These are phyloP conservation scores for Chrysanthemum makinoi DNA, from an alignment of 129 eudicot species.

Conservation along the genomic window DNA sequence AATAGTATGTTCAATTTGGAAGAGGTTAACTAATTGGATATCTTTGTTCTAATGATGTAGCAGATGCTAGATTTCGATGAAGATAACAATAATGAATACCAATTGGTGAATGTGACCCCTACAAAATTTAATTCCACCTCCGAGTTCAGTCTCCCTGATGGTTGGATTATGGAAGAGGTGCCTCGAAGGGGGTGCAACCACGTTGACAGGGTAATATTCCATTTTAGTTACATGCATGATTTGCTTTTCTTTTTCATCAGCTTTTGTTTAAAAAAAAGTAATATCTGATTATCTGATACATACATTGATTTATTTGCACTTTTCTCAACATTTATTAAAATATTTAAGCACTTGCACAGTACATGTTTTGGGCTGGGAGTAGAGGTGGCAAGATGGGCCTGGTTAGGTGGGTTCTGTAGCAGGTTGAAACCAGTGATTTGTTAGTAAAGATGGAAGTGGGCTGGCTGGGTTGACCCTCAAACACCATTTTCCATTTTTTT, in stretches of 20 bases:
- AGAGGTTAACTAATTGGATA: background rate
- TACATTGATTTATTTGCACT: too few relatives aligned
- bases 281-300: too few relatives aligned
- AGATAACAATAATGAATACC: conserved; percentile 29
- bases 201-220: conserved; percentile 52
- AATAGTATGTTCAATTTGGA: background rate
- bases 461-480: too few relatives aligned
- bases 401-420: too few relatives aligned
- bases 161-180: conserved; percentile 81
- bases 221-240: conserved; percentile 3
- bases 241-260: background rate
- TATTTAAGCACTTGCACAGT: too few relatives aligned
- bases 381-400: too few relatives aligned
- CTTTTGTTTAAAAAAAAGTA: background rate
- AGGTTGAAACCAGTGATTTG: too few relatives aligned
- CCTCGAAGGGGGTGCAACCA: conserved; percentile 40
- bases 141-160: conserved; percentile 62
- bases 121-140: conserved; percentile 16
- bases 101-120: conserved; percentile 41
- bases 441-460: too few relatives aligned
- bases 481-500: too few relatives aligned
- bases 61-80: conserved; percentile 58
- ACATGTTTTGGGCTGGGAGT: too few relatives aligned
- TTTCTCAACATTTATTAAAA: too few relatives aligned
- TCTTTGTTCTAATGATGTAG: conserved; percentile 15